phyloP scores from a whole-genome alignment of 2,329 filamentous ascomycete genomes.

The Raffaelea deltoideospora region DNA sequence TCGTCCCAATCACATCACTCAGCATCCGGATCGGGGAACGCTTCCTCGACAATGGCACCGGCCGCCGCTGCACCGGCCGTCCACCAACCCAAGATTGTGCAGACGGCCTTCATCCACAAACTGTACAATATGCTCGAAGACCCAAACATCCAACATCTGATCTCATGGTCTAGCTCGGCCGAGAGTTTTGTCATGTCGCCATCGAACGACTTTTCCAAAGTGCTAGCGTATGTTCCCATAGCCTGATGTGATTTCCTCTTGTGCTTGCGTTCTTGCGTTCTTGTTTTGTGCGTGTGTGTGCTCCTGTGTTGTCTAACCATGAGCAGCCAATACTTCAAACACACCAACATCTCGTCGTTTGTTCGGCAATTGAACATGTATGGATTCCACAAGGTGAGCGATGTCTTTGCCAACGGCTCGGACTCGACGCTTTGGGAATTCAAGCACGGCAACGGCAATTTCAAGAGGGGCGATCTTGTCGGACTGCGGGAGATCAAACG shows the following conservation, averaged over 20 bases:
- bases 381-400: conserved; percentile 98
- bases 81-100: conserved; percentile 92
- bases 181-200: conserved; percentile 99
- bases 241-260: conserved; percentile 6
- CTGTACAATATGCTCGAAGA: conserved; percentile 99
- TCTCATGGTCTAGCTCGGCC: conserved; percentile 85
- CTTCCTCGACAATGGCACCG: conserved; percentile 20
- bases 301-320: conserved; percentile 8
- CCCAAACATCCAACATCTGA: conserved; percentile 79
- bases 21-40: conserved; percentile 22
- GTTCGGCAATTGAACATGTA: conserved; percentile 99
- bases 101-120: conserved; percentile 98
- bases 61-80: conserved; percentile 55
- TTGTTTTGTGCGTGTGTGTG: no score
- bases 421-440: conserved; percentile 97
- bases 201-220: conserved; percentile 93
- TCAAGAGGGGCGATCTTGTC: conserved; percentile 85
- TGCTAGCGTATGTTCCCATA: conserved; percentile 62
- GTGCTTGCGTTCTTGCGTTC: no score
- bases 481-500: conserved; percentile 91
- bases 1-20: conserved; percentile 14
- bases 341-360: conserved; percentile 98
- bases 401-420: conserved; percentile 91
- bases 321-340: conserved; percentile 89
- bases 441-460: conserved; percentile 93